Conservation (phyloP, 2,329 filamentous ascomycete species). For the Didymella pinodella region DNA sequence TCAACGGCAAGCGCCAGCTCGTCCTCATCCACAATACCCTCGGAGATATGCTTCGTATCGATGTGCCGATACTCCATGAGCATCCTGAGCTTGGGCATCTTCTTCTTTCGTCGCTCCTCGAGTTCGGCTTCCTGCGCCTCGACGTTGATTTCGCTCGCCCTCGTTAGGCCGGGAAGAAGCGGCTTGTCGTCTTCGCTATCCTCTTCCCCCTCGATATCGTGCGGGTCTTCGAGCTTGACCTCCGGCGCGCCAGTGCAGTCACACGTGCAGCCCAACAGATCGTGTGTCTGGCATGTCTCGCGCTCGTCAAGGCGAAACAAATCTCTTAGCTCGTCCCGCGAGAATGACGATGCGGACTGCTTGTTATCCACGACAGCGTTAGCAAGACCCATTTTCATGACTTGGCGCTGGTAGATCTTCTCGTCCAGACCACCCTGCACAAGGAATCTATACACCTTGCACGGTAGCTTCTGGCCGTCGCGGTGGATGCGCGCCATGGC, state of each 20-base stretch:
- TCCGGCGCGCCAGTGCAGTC: conserved; percentile 59
- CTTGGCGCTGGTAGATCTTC: conserved; percentile 77
- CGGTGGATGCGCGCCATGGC: conserved; percentile 79
- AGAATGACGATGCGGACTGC: conserved; percentile 67
- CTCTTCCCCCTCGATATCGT: conserved; percentile 26
- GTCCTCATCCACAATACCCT: conserved; percentile 32
- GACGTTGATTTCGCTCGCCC: conserved; percentile 57
- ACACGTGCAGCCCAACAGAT: conserved; percentile 70
- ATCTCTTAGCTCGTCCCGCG: conserved; percentile 70
- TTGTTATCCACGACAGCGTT: conserved; percentile 76
- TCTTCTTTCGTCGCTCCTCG: conserved; percentile 44
- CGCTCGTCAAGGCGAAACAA: conserved; percentile 71
- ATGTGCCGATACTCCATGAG: conserved; percentile 65
- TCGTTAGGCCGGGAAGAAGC: conserved; percentile 40
- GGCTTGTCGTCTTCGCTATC: conserved; percentile 40
- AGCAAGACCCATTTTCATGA: conserved; percentile 74
- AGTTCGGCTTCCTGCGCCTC: conserved; percentile 55
- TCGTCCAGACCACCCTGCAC: conserved; percentile 75
- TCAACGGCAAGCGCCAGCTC: conserved; percentile 53
- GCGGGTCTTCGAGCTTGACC: conserved; percentile 21
- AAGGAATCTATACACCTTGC: conserved; percentile 73
- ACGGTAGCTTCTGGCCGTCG: conserved; percentile 72
- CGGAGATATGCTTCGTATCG: conserved; percentile 47
- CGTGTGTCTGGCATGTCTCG: conserved; percentile 71
- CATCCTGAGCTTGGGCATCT: conserved; percentile 57